phyloP scores from a whole-genome alignment of 202 grass and related monocot species.

The Sporobolus alterniflorus region DNA sequence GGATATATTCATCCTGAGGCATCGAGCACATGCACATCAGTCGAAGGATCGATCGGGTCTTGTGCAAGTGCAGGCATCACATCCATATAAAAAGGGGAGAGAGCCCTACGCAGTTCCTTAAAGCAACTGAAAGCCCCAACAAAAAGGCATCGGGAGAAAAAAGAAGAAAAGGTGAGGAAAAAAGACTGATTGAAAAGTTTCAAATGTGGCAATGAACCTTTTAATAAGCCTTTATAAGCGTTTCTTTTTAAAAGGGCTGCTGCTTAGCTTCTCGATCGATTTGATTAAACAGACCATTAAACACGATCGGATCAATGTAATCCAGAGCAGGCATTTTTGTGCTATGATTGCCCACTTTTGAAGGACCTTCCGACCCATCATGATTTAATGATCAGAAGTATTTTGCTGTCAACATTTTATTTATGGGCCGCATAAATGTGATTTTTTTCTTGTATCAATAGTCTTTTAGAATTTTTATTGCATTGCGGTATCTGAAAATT shows the following conservation, averaged over 20 bases:
- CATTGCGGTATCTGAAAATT: not conserved
- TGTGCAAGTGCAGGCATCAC: slow-evolving; percentile 50
- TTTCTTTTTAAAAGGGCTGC: slow-evolving; percentile 8
- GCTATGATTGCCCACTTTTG: slow-evolving; percentile 71
- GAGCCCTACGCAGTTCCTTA: slow-evolving; percentile 18
- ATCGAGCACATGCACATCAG: slow-evolving; percentile 13
- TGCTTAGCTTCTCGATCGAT: not conserved
- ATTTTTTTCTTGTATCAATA: not conserved
- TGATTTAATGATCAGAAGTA: slow-evolving; percentile 57
- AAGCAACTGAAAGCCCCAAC: slow-evolving; percentile 33
- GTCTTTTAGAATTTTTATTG: not conserved
- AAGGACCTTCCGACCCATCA: slow-evolving; percentile 55
- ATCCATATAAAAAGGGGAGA: slow-evolving; percentile 47
- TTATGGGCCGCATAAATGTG: not conserved
- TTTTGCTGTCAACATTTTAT: not conserved
- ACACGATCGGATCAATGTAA: slow-evolving; percentile 36
- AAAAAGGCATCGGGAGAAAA: slow-evolving; percentile 33
- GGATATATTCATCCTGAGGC: not conserved
- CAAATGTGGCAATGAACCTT: slow-evolving; percentile 38
- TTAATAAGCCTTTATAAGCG: slow-evolving; percentile 39
- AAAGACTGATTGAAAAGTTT: slow-evolving; percentile 28
- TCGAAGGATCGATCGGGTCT: slow-evolving; percentile 30
- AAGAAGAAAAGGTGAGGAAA: slow-evolving; percentile 4
- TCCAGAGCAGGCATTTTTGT: slow-evolving; percentile 34
- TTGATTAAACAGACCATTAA: slow-evolving; percentile 32